These are phyloP conservation scores for Aspergillus unguis DNA, from an alignment of 2,329 filamentous ascomycete species.

Conservation along the genomic window DNA sequence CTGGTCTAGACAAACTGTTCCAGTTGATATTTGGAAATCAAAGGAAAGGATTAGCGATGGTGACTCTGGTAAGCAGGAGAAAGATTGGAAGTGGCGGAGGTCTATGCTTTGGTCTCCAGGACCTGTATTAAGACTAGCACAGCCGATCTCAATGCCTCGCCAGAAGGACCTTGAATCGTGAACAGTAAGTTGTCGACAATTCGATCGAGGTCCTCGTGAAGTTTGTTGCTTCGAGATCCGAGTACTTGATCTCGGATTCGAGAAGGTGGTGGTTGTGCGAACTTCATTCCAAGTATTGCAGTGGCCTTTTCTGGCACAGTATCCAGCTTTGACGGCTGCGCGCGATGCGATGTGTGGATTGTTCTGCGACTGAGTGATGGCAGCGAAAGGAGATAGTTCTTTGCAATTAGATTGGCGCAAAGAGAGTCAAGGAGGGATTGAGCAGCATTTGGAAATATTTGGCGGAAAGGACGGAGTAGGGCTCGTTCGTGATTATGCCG, in stretches of 20 bases:
- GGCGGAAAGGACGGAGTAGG: conserved; percentile 33
- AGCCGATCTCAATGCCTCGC: conserved; percentile 36
- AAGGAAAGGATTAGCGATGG: not conserved
- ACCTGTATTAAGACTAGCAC: conserved; percentile 38
- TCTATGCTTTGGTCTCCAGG: conserved; percentile 31
- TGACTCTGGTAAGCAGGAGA: not conserved
- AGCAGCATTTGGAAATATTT: conserved; percentile 34
- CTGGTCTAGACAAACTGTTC: not conserved
- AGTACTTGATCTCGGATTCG: conserved; percentile 30
- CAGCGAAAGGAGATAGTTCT: conserved; percentile 36
- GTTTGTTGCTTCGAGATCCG: conserved; percentile 28
- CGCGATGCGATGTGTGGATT: conserved; percentile 17
- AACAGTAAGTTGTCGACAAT: conserved; percentile 38
- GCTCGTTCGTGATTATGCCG: conserved; percentile 37
- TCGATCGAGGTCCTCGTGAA: conserved; percentile 30
- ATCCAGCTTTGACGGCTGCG: conserved; percentile 26
- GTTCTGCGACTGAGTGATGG: conserved; percentile 25
- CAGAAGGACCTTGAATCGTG: conserved; percentile 34
- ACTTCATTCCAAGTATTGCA: conserved; percentile 32
- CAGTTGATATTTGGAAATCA: not conserved
- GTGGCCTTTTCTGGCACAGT: conserved; percentile 34
- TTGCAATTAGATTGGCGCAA: conserved; percentile 37
- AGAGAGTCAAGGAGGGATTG: conserved; percentile 36
- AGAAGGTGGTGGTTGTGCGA: conserved; percentile 24
- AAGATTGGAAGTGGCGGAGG: not conserved